phyloP scores from a whole-genome alignment of 345 rosid species.

The Physaria fendleri region DNA sequence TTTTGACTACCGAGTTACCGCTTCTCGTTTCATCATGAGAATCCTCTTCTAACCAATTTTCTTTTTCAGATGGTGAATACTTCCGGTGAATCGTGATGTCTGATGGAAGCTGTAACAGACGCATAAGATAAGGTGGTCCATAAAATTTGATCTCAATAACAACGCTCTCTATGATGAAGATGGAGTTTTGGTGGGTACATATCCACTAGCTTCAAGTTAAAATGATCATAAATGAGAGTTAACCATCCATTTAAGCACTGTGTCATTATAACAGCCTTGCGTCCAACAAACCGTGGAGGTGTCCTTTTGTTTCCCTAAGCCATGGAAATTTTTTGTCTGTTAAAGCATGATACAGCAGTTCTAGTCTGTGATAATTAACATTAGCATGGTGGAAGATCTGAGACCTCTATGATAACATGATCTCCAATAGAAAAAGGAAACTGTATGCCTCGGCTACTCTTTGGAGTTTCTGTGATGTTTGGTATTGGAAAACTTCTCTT shows the following conservation, averaged over 20 bases:
- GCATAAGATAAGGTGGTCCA: slow-evolving; percentile 62
- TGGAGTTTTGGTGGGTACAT: slow-evolving; percentile 62
- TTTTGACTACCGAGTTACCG: slow-evolving; percentile 70
- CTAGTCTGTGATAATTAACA: neutral
- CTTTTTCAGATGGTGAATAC: slow-evolving; percentile 8
- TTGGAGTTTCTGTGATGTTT: slow-evolving; percentile 42
- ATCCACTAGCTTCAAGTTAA: slow-evolving; percentile 12
- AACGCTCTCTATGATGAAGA: slow-evolving; percentile 76
- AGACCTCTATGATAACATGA: slow-evolving; percentile 80
- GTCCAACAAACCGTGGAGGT: slow-evolving; percentile 87
- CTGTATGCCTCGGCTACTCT: slow-evolving; percentile 70
- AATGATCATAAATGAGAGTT: slow-evolving; percentile 11
- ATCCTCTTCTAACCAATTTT: slow-evolving; percentile 44
- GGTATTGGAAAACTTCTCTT: slow-evolving; percentile 48
- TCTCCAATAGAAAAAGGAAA: slow-evolving; percentile 84
- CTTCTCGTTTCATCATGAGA: slow-evolving; percentile 53
- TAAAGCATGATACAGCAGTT: neutral
- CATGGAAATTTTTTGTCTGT: slow-evolving; percentile 18
- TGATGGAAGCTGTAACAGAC: slow-evolving; percentile 25
- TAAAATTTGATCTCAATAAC: slow-evolving; percentile 72
- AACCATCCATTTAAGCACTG: slow-evolving; percentile 98
- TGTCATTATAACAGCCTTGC: slow-evolving; percentile 83
- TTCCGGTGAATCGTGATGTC: too few relatives aligned
- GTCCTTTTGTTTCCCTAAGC: slow-evolving; percentile 93
- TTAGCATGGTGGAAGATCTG: neutral